These are phyloP conservation scores for Rhododendron henanense DNA, from an alignment of 148 eudicot species.

Conservation along the genomic window DNA sequence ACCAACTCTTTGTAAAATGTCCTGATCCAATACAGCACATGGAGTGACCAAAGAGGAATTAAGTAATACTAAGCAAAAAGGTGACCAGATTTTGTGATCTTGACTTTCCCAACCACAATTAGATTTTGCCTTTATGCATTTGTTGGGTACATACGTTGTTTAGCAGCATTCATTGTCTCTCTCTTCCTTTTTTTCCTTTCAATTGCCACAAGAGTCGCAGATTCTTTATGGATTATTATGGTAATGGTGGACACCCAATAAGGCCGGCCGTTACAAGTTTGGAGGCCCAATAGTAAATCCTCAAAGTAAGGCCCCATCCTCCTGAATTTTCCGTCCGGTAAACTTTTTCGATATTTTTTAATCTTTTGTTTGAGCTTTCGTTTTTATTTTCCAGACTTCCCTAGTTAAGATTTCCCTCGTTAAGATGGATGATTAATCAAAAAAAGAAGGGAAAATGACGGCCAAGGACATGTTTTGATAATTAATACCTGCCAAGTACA, in stretches of 20 bases:
- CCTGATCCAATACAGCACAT: neutral
- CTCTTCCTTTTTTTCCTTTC: too few species aligned
- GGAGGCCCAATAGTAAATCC: neutral
- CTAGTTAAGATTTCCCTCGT: too few species aligned
- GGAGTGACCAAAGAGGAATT: neutral
- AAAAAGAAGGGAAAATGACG: too few species aligned
- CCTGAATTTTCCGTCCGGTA: too few species aligned
- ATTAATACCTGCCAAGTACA: too few species aligned
- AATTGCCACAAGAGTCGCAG: neutral
- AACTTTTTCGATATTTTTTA: too few species aligned
- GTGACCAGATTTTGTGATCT: neutral
- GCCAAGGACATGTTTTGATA: too few species aligned
- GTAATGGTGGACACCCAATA: neutral
- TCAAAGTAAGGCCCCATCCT: neutral
- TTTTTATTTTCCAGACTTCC: too few species aligned
- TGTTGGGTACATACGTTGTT: neutral
- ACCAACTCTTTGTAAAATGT: neutral
- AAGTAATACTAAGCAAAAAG: neutral
- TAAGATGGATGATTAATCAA: too few species aligned
- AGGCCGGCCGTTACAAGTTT: neutral
- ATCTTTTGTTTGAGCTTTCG: too few species aligned
- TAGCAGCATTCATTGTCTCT: neutral
- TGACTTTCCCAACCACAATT: constrained; percentile 5
- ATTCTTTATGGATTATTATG: neutral
- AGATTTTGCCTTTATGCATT: neutral